These are phyloP conservation scores for Suillus variegatus DNA, from an alignment of 768 basidiomycete genomes.

Conservation along the genomic window DNA sequence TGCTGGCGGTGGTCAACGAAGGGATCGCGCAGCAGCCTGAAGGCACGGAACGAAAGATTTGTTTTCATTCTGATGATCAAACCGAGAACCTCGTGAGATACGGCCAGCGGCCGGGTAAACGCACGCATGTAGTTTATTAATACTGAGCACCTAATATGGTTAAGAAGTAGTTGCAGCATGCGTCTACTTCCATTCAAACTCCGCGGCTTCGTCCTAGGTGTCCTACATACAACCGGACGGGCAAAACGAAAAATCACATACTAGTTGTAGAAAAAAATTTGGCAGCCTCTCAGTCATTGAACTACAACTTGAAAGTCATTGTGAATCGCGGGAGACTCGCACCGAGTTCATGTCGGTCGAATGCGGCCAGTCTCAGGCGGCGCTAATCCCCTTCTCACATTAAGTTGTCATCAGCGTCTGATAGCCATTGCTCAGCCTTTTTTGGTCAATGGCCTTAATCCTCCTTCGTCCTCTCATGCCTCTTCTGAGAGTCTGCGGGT, in stretches of 20 bases:
- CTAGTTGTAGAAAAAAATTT: not conserved
- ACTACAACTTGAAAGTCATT: not conserved
- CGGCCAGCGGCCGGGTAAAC: not conserved
- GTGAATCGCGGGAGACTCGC: not conserved
- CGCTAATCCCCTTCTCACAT: constrained; percentile 2
- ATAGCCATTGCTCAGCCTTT: not conserved
- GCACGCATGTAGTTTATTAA: no score
- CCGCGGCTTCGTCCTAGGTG: not conserved
- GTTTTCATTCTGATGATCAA: constrained; percentile 1
- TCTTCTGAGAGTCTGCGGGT: constrained; percentile 9
- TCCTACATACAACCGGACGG: no score
- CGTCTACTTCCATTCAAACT: not conserved
- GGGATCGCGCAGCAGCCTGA: not conserved
- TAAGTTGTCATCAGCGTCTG: not conserved
- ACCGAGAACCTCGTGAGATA: not conserved
- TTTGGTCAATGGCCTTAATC: not conserved
- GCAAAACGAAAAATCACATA: not conserved
- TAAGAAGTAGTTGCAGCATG: not conserved
- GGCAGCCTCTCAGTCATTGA: not conserved
- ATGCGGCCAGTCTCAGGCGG: not conserved
- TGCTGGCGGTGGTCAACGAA: not conserved
- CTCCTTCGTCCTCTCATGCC: constrained; percentile 5
- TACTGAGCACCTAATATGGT: not conserved
- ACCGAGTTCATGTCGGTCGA: not conserved
- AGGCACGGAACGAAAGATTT: not conserved